A percentile compares a stretch with the other conserved stretches of the same genome.
Conservation (phyloP, 768 basidiomycete species). For the Phlebiopsis flavidoalba region DNA sequence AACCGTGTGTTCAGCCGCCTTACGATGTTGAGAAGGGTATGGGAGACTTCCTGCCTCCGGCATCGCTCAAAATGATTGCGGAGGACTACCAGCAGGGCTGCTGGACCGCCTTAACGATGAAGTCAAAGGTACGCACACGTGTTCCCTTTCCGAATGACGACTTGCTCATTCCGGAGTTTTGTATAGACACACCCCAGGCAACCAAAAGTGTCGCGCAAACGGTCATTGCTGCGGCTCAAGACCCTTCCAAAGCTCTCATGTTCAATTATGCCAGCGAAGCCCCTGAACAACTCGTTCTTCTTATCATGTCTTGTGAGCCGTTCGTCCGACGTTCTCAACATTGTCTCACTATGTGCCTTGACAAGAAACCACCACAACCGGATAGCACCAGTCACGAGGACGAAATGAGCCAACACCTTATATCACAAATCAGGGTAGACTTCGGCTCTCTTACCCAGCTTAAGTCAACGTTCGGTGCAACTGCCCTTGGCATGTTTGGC, state of each 20-base stretch:
- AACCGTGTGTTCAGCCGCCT: conserved; percentile 46
- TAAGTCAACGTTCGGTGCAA: conserved; percentile 71
- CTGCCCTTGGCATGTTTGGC: conserved; percentile 72
- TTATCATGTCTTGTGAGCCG: conserved; percentile 74
- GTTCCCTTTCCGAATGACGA: background rate
- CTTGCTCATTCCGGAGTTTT: background rate
- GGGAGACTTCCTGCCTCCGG: conserved; percentile 71
- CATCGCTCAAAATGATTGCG: conserved; percentile 65
- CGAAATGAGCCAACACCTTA: conserved; percentile 32
- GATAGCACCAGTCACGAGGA: conserved; percentile 24
- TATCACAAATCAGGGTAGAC: conserved; percentile 34
- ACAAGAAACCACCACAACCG: conserved; percentile 30
- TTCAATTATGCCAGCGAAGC: conserved; percentile 93
- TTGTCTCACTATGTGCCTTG: background rate
- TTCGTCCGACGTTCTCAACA: background rate
- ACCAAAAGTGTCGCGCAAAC: conserved; percentile 63
- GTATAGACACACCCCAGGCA: conserved; percentile 50
- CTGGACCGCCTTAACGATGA: conserved; percentile 72
- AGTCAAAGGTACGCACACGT: conserved; percentile 49
- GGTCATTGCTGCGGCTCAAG: conserved; percentile 58
- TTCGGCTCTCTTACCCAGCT: conserved; percentile 65
- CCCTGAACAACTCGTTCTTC: conserved; percentile 95
- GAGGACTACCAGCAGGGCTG: conserved; percentile 86
- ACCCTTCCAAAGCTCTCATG: conserved; percentile 55
- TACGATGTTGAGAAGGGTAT: conserved; percentile 71